A percentile compares a stretch with the other conserved stretches of the same genome.
Evolutionary conservation across 768 basidiomycete genomes (phyloP).

Genomic region (Lactifluus rugatus): DNA sequence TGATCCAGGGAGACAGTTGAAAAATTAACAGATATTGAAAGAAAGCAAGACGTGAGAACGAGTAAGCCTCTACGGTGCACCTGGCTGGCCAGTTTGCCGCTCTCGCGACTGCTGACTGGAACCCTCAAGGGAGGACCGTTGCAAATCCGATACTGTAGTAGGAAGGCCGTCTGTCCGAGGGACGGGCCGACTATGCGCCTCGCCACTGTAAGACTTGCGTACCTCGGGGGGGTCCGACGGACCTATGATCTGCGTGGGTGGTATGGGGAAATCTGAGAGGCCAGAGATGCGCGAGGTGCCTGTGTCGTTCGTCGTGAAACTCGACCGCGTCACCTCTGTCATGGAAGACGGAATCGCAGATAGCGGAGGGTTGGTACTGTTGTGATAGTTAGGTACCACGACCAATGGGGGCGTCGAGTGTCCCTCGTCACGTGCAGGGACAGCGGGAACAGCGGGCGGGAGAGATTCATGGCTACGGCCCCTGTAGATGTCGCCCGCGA

Average conservation of each 20-base stretch:
- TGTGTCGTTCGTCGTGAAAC: slow-evolving; percentile 52
- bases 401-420: slow-evolving; percentile 13
- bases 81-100: neutral
- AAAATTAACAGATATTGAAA: neutral
- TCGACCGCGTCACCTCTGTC: slow-evolving; percentile 32
- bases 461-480: slow-evolving; percentile 8
- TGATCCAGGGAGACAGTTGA: neutral
- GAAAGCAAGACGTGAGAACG: neutral
- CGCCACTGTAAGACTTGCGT: slow-evolving; percentile 11
- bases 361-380: slow-evolving; percentile 15
- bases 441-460: neutral
- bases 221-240: slow-evolving; percentile 3
- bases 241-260: slow-evolving; percentile 32
- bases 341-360: slow-evolving; percentile 25
- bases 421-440: neutral
- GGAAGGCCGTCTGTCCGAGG: neutral
- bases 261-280: slow-evolving; percentile 63
- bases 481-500: slow-evolving; percentile 12
- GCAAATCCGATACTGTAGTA: neutral
- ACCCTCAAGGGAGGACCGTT: neutral
- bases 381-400: slow-evolving; percentile 11
- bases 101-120: neutral
- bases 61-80: neutral
- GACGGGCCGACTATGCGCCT: neutral
- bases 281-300: slow-evolving; percentile 53